Base-by-base conservation (phyloP, 495 filamentous ascomycete species). In the Durotheca rogersii region DNA sequence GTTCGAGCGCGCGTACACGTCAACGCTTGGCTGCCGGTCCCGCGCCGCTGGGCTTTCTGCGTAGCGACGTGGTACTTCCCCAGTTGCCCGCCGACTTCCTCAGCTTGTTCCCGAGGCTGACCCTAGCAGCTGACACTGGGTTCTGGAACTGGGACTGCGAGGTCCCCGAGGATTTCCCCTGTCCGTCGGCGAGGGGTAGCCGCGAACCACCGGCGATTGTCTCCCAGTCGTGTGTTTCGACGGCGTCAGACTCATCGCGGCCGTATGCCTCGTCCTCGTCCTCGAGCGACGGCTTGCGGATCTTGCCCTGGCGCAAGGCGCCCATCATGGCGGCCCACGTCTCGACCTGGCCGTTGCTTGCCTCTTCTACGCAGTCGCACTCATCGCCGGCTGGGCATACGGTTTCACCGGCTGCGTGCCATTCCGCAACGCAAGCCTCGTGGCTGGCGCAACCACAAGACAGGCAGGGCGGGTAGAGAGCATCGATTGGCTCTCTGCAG, bases 361-460 rank as follows among this genome's bases (percentile, higher is more conserved):
- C 72, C 25, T 75, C 67, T 3, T 68, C 58, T n/a, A 67, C 60
- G 45, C 74, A 77, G 40, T 67, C 53, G 43, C 74, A 77, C 40
- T 76, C 74, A 45, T 77, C 73, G 16, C 74, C 74, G 0, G 68
- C 74, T 0, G 73, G 72, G 20, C 74, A 77, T 31, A 76, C 67
- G 2, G 56, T 68, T 41, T 73, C 70, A 20, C 72, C 73, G 16
- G 67, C 65, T 15, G 60, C 68, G 54, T 82, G 69, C 70, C 78
- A 75, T 58, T 76, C 66, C 41, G 69, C 62, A n/a, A 83, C 67
- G 53, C 77, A 81, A 7, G 58, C 47, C 18, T 80, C 73, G 61
- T 86, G 82, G 10, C 68, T 69, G 9, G 76, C 76, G 51, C 83
- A 83, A n/a, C 82, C 82, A 51, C 82, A 86, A 38, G 65, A 67